Evolutionary conservation across 1,139 yeast genomes (phyloP).

Genomic region (Arxiozyma slooffiae): DNA sequence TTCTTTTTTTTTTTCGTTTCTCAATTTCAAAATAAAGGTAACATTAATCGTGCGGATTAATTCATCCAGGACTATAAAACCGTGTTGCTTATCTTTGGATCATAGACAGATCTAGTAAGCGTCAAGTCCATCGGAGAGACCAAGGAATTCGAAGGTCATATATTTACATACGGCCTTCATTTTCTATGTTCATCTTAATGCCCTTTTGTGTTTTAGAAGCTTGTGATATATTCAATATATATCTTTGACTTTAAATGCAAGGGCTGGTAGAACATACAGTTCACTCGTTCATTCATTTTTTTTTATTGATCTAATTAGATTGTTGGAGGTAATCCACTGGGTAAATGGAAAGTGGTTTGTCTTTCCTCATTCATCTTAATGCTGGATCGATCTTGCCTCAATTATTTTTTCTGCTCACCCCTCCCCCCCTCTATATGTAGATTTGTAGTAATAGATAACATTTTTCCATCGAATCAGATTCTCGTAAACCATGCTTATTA

Average conservation of each 20-base stretch:
- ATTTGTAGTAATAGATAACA: no score
- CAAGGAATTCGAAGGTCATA: conserved; percentile 15
- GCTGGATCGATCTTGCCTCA: no score
- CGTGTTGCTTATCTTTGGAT: conserved; percentile 50
- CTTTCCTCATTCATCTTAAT: no score
- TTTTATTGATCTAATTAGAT: not conserved
- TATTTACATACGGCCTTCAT: not conserved
- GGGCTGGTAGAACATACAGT: conserved; percentile 63
- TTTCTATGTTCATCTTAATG: conserved; percentile 47
- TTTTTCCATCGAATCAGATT: no score
- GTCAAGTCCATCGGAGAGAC: conserved; percentile 63
- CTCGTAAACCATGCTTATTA: no score
- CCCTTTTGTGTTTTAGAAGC: conserved; percentile 36
- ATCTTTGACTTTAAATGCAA: conserved; percentile 24
- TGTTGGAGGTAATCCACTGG: not conserved
- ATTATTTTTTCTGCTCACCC: no score
- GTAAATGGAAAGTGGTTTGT: no score
- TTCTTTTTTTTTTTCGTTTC: no score
- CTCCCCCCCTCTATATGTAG: no score
- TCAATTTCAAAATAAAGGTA: no score
- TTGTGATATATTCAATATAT: not conserved
- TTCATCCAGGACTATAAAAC: conserved; percentile 50
- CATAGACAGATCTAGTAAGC: conserved; percentile 33
- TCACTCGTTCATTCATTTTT: conserved; percentile 27
- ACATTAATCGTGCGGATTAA: conserved; percentile 48